These are phyloP conservation scores for Microthlaspi erraticum DNA, from an alignment of 345 rosid species.

Conservation along the genomic window DNA sequence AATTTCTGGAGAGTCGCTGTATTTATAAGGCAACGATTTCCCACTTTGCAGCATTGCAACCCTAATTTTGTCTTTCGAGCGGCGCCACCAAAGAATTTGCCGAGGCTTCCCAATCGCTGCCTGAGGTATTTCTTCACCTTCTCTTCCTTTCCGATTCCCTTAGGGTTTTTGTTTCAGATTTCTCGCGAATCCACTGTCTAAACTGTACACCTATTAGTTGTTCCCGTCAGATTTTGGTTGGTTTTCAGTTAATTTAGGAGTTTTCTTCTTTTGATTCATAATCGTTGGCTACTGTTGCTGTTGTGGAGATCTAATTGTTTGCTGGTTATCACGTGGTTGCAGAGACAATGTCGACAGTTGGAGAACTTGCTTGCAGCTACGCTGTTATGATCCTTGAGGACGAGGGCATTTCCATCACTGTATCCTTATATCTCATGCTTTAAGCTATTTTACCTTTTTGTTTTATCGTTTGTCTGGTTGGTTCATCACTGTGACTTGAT, in stretches of 20 bases:
- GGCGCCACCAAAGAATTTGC: constrained; percentile 26
- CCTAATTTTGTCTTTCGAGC: constrained; percentile 21
- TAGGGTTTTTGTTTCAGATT: background rate
- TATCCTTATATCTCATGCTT: constrained; percentile 40
- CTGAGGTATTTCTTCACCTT: constrained; percentile 25
- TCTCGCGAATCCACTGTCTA: background rate
- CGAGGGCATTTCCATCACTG: constrained; percentile 73
- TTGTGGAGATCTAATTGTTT: background rate
- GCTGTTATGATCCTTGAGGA: constrained; percentile 74
- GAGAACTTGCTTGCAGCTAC: constrained; percentile 76
- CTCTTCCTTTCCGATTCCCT: background rate
- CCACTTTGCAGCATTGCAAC: background rate
- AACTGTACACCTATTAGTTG: background rate
- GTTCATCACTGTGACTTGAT: background rate
- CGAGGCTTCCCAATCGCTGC: constrained; percentile 2
- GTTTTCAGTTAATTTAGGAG: background rate
- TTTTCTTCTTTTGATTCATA: background rate
- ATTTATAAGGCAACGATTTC: constrained; percentile 7
- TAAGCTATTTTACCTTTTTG: background rate
- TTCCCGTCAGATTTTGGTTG: background rate
- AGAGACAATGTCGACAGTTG: constrained; percentile 59
- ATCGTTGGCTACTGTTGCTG: background rate
- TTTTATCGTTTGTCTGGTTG: background rate
- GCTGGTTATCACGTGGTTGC: background rate
- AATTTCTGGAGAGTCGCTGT: background rate